phyloP scores from a whole-genome alignment of 2,329 filamentous ascomycete species.

The Verticillium dahliae region DNA sequence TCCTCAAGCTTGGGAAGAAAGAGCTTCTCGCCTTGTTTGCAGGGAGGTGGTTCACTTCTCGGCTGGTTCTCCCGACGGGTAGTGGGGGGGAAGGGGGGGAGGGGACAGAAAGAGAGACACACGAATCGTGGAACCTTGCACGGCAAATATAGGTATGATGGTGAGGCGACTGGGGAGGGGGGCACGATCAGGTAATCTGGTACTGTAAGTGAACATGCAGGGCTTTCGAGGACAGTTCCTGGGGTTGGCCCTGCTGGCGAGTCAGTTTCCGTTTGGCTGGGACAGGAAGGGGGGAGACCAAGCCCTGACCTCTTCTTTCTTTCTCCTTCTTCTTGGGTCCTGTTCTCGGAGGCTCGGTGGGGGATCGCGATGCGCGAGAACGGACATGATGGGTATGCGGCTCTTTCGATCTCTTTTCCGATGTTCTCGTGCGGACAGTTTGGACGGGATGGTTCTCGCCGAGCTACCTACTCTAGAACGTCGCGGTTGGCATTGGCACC shows the following conservation, averaged over 20 bases:
- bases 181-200: background rate
- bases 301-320: slow-evolving; percentile 26
- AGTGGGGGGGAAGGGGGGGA: too few species aligned
- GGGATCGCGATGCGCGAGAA: background rate
- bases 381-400: background rate
- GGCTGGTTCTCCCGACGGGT: background rate
- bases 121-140: too few species aligned
- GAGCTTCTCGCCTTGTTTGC: background rate
- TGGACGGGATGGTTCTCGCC: too few species aligned
- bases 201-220: background rate
- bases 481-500: background rate
- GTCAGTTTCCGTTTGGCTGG: background rate
- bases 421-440: background rate
- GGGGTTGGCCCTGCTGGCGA: background rate
- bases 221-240: background rate
- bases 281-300: background rate
- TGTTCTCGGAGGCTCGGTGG: slow-evolving; percentile 23
- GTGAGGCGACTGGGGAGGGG: background rate
- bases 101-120: too few species aligned
- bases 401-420: background rate
- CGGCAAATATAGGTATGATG: background rate
- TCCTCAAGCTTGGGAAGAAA: background rate
- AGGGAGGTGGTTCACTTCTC: background rate
- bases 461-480: background rate
- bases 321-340: slow-evolving; percentile 31